Conservation (phyloP, 1,139 yeast species). For the Saccharomyces hybrid region DNA sequence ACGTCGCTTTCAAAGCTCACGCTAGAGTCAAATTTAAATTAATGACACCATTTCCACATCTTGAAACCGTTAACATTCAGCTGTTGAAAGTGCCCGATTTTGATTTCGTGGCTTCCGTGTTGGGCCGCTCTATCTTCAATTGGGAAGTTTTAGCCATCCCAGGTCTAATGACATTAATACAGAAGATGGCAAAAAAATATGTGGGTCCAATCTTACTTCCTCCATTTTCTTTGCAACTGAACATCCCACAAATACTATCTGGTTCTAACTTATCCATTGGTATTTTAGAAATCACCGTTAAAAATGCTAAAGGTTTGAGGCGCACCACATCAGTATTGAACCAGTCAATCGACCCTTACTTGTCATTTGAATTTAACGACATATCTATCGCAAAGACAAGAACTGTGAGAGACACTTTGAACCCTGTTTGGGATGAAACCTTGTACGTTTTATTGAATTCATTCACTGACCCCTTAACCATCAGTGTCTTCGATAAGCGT, state of each 20-base stretch:
- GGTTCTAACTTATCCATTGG: constrained; percentile 87
- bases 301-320: constrained; percentile 57
- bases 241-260: constrained; percentile 79
- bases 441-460: constrained; percentile 61
- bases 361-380: constrained; percentile 55
- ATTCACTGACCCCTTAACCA: constrained; percentile 68
- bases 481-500: constrained; percentile 65
- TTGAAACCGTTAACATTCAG: constrained; percentile 80
- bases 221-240: constrained; percentile 87
- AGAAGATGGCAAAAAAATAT: constrained; percentile 75
- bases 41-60: constrained; percentile 85
- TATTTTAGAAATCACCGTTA: constrained; percentile 61
- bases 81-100: constrained; percentile 76
- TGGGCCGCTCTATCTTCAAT: constrained; percentile 73
- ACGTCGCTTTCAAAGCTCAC: constrained; percentile 56
- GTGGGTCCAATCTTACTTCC: constrained; percentile 81
- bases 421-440: constrained; percentile 80
- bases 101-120: constrained; percentile 64
- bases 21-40: constrained; percentile 77
- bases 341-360: constrained; percentile 81
- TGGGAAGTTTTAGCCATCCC: constrained; percentile 84
- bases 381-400: constrained; percentile 57
- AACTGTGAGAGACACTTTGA: constrained; percentile 51
- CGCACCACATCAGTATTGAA: constrained; percentile 59
- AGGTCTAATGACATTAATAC: constrained; percentile 71